Base-by-base conservation (phyloP, 176 grass and related monocot genomes). In the Melocanna baccifera region DNA sequence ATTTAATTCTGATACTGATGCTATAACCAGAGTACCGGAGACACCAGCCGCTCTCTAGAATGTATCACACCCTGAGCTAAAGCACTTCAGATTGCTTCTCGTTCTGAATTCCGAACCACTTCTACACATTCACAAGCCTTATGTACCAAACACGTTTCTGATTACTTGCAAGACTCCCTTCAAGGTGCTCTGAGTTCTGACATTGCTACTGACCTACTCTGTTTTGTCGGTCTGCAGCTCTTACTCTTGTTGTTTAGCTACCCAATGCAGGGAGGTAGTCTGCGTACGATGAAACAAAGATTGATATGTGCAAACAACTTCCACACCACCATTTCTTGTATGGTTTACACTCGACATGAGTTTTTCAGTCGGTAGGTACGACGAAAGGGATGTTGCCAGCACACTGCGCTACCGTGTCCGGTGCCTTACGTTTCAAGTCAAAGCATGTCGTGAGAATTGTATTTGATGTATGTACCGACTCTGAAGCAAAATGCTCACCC, bases 81-180 rank as follows among this genome's bases (percentile, higher is more conserved):
- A 52, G 61, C 45, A 5, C 61, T 41, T 52, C 41, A 32, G 5
- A 45, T 57, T 67, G 20, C 68, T 76, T 52, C 8, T 32, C 23
- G n/a, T 50, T 42, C 78, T 28, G 83, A 55, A 77, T 70, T 89
- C 71, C 45, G 9, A 86, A 70, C 83, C 77, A 89, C 71, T 55
- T 36, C 62, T 59, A 69, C 68, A 80, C 41, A 62, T 14, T 62
- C 77, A 45, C 77, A 45, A 26, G 61, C 51, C 32, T 61, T 19
- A 51, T 10, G 18, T 59, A 5, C 6, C 20, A 22, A 77, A 39
- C 80, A 84, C 84, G 76, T 23, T 5, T 42, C 10, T 51, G 86
- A 40, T 88, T 88, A 77, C 86, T 88, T 84, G 86, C 86, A 88
- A 84, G 86, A 74, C 59, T 84, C 67, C 56, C 23, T 5, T 53